Evolutionary conservation across 768 basidiomycete species (phyloP).

Genomic region (Amanita brunnescens): DNA sequence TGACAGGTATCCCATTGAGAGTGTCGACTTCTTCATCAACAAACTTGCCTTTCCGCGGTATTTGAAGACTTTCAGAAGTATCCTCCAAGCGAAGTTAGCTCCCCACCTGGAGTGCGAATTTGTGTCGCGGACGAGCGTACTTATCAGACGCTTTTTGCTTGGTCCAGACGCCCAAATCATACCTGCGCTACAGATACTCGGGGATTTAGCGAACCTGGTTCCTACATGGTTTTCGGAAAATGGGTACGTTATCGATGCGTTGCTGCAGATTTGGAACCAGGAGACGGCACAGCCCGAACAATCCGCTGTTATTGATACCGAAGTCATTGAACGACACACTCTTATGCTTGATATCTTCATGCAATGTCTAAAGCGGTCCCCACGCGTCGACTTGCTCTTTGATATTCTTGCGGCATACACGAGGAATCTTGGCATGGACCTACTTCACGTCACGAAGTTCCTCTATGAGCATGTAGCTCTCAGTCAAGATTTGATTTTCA

Average conservation of each 20-base stretch:
- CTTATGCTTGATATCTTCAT: slow-evolving; percentile 74
- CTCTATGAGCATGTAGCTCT: slow-evolving; percentile 80
- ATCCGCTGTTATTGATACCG: slow-evolving; percentile 33
- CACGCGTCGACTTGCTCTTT: slow-evolving; percentile 82
- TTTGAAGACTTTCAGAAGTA: slow-evolving; percentile 76
- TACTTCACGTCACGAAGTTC: slow-evolving; percentile 72
- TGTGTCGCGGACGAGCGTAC: slow-evolving; percentile 43
- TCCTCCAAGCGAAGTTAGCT: slow-evolving; percentile 72
- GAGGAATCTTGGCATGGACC: slow-evolving; percentile 73
- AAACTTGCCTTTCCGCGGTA: slow-evolving; percentile 73
- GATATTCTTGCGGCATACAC: slow-evolving; percentile 79
- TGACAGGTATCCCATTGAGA: slow-evolving; percentile 81
- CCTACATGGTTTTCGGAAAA: slow-evolving; percentile 69
- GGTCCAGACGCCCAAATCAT: slow-evolving; percentile 45
- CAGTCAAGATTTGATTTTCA: slow-evolving; percentile 56
- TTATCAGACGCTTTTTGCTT: slow-evolving; percentile 45
- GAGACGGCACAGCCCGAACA: slow-evolving; percentile 39
- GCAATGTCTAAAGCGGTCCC: slow-evolving; percentile 55
- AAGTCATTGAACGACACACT: slow-evolving; percentile 49
- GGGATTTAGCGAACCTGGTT: slow-evolving; percentile 62
- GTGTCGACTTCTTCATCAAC: slow-evolving; percentile 75
- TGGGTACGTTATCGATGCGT: slow-evolving; percentile 54
- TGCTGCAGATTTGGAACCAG: slow-evolving; percentile 66
- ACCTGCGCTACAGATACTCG: slow-evolving; percentile 68
- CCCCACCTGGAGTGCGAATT: slow-evolving; percentile 66